Conservation (phyloP, 768 basidiomycete genomes). For the Hericium rajendrae region DNA sequence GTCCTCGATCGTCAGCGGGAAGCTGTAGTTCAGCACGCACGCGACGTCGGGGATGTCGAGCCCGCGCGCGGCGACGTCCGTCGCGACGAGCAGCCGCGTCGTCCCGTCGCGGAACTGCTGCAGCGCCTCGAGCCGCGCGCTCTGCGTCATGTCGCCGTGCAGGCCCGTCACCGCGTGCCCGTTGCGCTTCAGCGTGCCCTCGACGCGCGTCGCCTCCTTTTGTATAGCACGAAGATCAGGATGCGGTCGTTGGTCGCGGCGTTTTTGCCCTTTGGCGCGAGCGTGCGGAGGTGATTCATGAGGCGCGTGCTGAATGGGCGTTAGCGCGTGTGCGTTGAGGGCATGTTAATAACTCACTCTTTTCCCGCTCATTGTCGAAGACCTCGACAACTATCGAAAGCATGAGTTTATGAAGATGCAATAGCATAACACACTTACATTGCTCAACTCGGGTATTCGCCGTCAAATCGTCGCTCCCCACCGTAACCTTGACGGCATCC, state of each 20-base stretch:
- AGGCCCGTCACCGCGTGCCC: conserved; percentile 75
- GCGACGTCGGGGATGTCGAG: conserved; percentile 96
- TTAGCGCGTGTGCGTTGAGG: neutral
- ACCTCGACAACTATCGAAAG: conserved; percentile 58
- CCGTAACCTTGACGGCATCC: conserved; percentile 81
- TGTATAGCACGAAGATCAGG: conserved; percentile 93
- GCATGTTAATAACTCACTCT: conserved; percentile 41
- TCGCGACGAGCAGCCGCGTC: conserved; percentile 82
- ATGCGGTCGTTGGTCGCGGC: conserved; percentile 55
- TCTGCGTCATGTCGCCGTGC: conserved; percentile 88
- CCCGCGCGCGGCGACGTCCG: conserved; percentile 94
- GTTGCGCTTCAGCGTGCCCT: conserved; percentile 60
- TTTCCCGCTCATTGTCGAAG: conserved; percentile 73
- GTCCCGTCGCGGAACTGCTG: conserved; percentile 80
- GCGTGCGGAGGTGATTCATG: conserved; percentile 40
- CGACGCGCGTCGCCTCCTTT: conserved; percentile 94
- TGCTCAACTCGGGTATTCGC: conserved; percentile 95
- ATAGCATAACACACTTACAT: conserved; percentile 18
- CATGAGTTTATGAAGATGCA: neutral
- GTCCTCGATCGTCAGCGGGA: conserved; percentile 92
- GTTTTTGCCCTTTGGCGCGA: conserved; percentile 55
- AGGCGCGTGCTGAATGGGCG: conserved; percentile 43
- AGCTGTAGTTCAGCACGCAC: conserved; percentile 94
- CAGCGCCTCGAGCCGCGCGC: conserved; percentile 73
- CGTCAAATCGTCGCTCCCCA: conserved; percentile 90